These are phyloP conservation scores for Starmerella lactis-condensi DNA, from an alignment of 805 yeast species.

Conservation along the genomic window DNA sequence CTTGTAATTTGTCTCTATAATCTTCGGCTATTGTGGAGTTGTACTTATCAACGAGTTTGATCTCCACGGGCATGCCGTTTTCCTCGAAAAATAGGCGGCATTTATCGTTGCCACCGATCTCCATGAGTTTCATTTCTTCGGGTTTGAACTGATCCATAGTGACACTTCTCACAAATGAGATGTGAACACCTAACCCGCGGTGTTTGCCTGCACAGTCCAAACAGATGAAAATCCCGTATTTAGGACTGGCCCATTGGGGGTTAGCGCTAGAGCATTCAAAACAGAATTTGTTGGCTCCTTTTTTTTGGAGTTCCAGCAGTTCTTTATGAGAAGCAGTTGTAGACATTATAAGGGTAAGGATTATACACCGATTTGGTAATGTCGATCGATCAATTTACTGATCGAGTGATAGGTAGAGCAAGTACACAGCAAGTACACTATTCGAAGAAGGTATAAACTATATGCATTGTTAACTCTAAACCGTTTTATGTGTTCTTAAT, in stretches of 20 bases:
- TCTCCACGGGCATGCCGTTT: slow-evolving; percentile 48
- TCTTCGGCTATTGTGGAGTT: slow-evolving; percentile 88
- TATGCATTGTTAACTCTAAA: too few species aligned
- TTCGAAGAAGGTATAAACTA: too few species aligned
- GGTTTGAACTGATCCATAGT: slow-evolving; percentile 98
- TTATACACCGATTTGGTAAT: neutral
- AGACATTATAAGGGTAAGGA: slow-evolving; percentile 5
- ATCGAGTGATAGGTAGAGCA: too few species aligned
- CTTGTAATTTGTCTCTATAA: slow-evolving; percentile 64
- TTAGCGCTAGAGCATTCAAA: slow-evolving; percentile 89
- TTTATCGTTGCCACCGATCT: slow-evolving; percentile 74
- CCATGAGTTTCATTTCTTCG: slow-evolving; percentile 81
- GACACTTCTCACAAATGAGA: slow-evolving; percentile 87
- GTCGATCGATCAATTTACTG: too few species aligned
- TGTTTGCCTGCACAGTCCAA: slow-evolving; percentile 96
- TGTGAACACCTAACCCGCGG: slow-evolving; percentile 82
- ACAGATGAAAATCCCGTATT: slow-evolving; percentile 92
- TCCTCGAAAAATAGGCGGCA: slow-evolving; percentile 48
- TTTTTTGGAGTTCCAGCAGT: slow-evolving; percentile 48
- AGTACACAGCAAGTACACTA: too few species aligned
- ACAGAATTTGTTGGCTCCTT: slow-evolving; percentile 70
- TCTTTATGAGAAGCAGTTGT: slow-evolving; percentile 32
- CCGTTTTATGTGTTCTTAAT: too few species aligned
- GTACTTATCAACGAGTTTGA: slow-evolving; percentile 59
- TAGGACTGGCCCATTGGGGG: slow-evolving; percentile 99